A percentile compares a stretch with the other conserved stretches of the same genome.
Evolutionary conservation across 1,284 basidiomycete genomes (phyloP).

Genomic region (Irpex sp.): DNA sequence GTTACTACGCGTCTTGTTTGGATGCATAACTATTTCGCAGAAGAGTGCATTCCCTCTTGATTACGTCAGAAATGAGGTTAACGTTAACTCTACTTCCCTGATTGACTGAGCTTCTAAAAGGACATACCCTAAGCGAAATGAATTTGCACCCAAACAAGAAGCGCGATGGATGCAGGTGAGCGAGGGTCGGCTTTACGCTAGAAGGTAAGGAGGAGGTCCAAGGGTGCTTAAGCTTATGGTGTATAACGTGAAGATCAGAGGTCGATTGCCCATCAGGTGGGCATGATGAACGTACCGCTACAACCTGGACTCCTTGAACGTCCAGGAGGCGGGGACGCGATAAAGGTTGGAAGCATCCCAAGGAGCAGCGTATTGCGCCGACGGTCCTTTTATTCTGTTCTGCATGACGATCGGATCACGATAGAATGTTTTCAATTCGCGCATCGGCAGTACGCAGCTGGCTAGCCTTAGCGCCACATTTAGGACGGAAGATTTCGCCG

Average conservation of each 20-base stretch:
- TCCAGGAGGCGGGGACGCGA: neutral
- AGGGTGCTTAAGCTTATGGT: neutral
- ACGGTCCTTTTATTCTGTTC: constrained; percentile 8
- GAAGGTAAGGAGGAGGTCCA: constrained; percentile 33
- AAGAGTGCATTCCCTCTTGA: constrained; percentile 29
- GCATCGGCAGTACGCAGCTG: no score
- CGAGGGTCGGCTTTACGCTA: constrained; percentile 64
- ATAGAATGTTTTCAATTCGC: constrained; percentile 1
- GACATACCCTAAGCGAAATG: constrained; percentile 45
- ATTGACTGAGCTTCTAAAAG: neutral
- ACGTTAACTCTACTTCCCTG: neutral
- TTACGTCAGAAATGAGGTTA: constrained; percentile 6
- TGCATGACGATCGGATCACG: constrained; percentile 15
- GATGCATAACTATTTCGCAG: constrained; percentile 51
- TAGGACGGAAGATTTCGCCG: neutral
- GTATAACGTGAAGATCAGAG: neutral
- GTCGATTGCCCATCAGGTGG: neutral
- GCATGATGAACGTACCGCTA: neutral
- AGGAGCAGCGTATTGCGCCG: neutral
- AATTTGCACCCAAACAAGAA: constrained; percentile 62
- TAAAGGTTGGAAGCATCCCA: neutral
- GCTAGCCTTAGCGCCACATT: neutral
- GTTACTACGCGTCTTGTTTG: constrained; percentile 65
- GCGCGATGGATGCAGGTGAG: constrained; percentile 64
- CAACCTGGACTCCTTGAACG: neutral